These are phyloP conservation scores for Parietaria judaica DNA, from an alignment of 306 rosid species.

Conservation along the genomic window DNA sequence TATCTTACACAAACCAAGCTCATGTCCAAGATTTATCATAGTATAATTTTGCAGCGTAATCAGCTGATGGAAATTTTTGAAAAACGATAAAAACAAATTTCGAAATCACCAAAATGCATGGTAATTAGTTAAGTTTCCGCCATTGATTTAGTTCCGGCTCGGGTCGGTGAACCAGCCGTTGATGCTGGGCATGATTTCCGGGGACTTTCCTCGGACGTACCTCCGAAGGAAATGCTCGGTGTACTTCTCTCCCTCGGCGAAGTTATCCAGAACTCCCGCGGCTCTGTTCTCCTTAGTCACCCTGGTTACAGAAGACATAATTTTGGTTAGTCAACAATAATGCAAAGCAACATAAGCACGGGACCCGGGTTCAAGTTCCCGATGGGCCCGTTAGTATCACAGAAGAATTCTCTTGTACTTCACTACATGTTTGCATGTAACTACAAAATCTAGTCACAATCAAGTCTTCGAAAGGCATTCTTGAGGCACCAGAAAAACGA, in stretches of 20 bases:
- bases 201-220: constrained; percentile 54
- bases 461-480: no score
- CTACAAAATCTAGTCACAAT: no score
- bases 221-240: constrained; percentile 61
- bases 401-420: no score
- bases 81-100: not conserved
- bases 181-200: constrained; percentile 72
- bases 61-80: constrained; percentile 13
- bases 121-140: not conserved
- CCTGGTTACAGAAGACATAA: constrained; percentile 22
- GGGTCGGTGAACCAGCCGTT: constrained; percentile 65
- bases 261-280: constrained; percentile 86
- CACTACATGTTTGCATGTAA: no score
- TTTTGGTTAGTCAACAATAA: no score
- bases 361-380: no score
- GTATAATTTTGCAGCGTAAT: constrained; percentile 11
- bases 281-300: constrained; percentile 70
- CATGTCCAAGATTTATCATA: constrained; percentile 6
- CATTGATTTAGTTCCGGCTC: constrained; percentile 38
- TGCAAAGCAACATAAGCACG: no score
- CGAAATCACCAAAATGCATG: constrained; percentile 1
- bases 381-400: no score
- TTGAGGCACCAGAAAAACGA: no score
- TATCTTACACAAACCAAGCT: constrained; percentile 5
- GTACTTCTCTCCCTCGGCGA: constrained; percentile 70